Evolutionary conservation across 2,329 filamentous ascomycete genomes (phyloP).

Genomic region (Fusarium agapanthi): DNA sequence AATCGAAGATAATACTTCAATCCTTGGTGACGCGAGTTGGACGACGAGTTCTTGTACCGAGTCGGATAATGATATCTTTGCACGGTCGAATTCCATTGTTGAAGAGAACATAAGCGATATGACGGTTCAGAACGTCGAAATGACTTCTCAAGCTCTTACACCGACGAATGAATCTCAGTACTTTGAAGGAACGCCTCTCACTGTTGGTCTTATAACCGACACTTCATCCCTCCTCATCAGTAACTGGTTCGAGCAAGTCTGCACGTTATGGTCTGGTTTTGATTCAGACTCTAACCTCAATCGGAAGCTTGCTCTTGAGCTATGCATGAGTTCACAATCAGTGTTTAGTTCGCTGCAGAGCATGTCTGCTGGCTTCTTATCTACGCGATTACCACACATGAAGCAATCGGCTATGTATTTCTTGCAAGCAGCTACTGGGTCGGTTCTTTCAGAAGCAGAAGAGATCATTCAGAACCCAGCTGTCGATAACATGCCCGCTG

Average conservation of each 20-base stretch:
- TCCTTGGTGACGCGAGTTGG: slow-evolving; percentile 21
- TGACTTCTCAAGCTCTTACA: slow-evolving; percentile 2
- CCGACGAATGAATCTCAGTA: slow-evolving; percentile 19
- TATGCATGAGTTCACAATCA: slow-evolving; percentile 49
- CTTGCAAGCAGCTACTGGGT: slow-evolving; percentile 47
- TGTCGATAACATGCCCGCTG: slow-evolving; percentile 43
- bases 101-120: background rate
- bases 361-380: slow-evolving; percentile 52
- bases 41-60: slow-evolving; percentile 25
- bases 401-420: slow-evolving; percentile 46
- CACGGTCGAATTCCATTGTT: slow-evolving; percentile 2
- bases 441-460: slow-evolving; percentile 48
- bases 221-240: slow-evolving; percentile 47
- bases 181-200: slow-evolving; percentile 19
- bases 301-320: slow-evolving; percentile 48
- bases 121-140: slow-evolving; percentile 4
- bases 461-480: slow-evolving; percentile 33
- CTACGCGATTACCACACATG: slow-evolving; percentile 48
- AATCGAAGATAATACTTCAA: slow-evolving; percentile 1
- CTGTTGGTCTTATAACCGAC: slow-evolving; percentile 40
- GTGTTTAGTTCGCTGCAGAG: slow-evolving; percentile 52
- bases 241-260: slow-evolving; percentile 53
- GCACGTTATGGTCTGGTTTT: slow-evolving; percentile 52
- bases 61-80: slow-evolving; percentile 23
- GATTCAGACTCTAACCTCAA: slow-evolving; percentile 52